phyloP scores from a whole-genome alignment of 2,329 filamentous ascomycete genomes.

The Fusarium sp. region DNA sequence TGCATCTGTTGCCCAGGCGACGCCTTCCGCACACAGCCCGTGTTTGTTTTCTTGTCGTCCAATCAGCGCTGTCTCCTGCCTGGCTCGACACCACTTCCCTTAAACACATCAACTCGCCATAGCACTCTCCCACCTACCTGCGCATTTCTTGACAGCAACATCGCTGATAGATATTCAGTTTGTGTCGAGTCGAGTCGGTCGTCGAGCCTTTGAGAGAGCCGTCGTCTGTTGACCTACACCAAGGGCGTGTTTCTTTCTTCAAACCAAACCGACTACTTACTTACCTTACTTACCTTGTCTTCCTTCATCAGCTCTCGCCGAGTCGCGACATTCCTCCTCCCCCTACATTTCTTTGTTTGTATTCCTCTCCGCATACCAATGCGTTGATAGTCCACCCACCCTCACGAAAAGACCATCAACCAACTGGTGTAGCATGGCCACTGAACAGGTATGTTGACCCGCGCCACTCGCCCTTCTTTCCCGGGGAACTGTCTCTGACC shows the following conservation, averaged over 20 bases:
- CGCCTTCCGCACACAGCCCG: constrained; percentile 23
- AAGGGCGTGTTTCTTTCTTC: constrained; percentile 41
- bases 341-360: constrained; percentile 33
- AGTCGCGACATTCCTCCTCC: constrained; percentile 46
- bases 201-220: constrained; percentile 40
- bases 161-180: constrained; percentile 28
- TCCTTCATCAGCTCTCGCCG: constrained; percentile 21
- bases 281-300: constrained; percentile 39
- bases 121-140: constrained; percentile 33
- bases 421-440: constrained; percentile 48
- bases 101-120: constrained; percentile 47
- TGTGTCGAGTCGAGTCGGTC: constrained; percentile 32
- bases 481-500: constrained; percentile 38
- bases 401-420: constrained; percentile 31
- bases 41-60: constrained; percentile 48
- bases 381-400: constrained; percentile 44
- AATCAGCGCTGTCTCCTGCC: constrained; percentile 39
- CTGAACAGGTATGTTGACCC: constrained; percentile 51
- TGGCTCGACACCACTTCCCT: constrained; percentile 40
- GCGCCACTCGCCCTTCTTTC: constrained; percentile 22
- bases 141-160: constrained; percentile 41
- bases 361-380: constrained; percentile 46
- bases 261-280: constrained; percentile 27
- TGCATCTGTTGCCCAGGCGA: constrained; percentile 42
- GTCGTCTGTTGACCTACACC: constrained; percentile 31